Evolutionary conservation across 108 stramenopile genomes (phyloP), one percentile per base, ranked within the genome.

Genomic region (Skeletonema grethae): DNA sequence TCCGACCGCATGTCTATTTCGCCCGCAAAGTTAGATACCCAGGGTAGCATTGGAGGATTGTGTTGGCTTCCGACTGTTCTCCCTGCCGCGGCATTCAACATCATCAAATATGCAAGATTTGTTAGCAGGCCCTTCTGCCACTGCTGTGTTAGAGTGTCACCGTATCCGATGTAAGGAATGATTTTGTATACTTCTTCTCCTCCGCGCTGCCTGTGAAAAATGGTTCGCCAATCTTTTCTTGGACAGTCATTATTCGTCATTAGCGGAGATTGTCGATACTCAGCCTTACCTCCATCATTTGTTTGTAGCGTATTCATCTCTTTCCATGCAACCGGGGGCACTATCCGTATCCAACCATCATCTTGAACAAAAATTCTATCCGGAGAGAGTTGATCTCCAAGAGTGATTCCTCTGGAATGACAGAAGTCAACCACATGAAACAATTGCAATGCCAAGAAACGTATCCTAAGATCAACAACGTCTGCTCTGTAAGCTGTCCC

Each of bases 31-130:
- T 90, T 86, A 28, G 87, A 87, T 30, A 90, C 90, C 90, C 90
- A 91, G 4, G 90, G 90, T 32, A 91, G 38, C 34, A 91, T 67
- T 8, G 87, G 86, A 61, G 89, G 89, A 68, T 81, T 82, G 24
- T 25, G 31, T 15, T 75, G 70, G 55, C 87, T 86, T 12, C 77
- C 77, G 9, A 84, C 28, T 16, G 68, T 69, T 32, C 90, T 77
- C 12, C 90, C 90, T n/a, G 90, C 88, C 4, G 87, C 90, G 16
- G 81, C 83, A 72, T 91, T 91, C 9, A 91, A 34, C 22, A 84
- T 85, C 79, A 91, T 80, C 9, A 91, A 67, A 61, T 91, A 91
- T 22, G 85, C 84, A 22, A 91, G 55, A 66, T 90, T 91, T 24
- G 85, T 71, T 2, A 90, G 39, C 32, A 57, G 59, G 11, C 90